A percentile compares a stretch with the other conserved stretches of the same genome.
Conservation (phyloP, 768 basidiomycete genomes). For the Amyloporia xantha region DNA sequence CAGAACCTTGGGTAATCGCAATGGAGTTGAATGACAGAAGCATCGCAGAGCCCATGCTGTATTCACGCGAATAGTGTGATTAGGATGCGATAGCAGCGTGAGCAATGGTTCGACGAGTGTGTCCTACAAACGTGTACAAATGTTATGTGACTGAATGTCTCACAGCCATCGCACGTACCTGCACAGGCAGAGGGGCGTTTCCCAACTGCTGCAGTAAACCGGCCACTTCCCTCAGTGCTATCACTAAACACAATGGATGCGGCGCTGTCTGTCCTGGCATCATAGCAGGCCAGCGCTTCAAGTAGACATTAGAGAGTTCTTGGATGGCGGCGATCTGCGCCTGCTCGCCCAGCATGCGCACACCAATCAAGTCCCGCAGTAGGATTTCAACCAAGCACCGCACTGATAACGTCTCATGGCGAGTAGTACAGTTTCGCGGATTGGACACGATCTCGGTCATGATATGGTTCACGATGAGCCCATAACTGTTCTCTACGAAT, state of each 20-base stretch:
- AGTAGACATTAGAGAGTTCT: constrained; percentile 73
- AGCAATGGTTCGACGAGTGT: constrained; percentile 80
- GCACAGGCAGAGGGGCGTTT: constrained; percentile 84
- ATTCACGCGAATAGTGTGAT: constrained; percentile 78
- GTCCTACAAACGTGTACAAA: constrained; percentile 35
- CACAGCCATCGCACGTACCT: too few species aligned
- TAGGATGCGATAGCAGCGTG: constrained; percentile 81
- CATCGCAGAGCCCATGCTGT: constrained; percentile 85
- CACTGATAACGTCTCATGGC: constrained; percentile 70
- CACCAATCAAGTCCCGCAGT: constrained; percentile 80
- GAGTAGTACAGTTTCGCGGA: constrained; percentile 43
- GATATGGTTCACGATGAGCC: constrained; percentile 71
- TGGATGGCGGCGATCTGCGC: constrained; percentile 89
- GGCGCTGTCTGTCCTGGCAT: constrained; percentile 81
- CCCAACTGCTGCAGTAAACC: constrained; percentile 85
- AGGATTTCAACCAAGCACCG: constrained; percentile 71
- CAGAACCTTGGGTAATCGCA: constrained; percentile 75
- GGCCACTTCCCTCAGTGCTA: constrained; percentile 78
- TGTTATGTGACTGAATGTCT: too few species aligned
- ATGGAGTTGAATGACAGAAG: constrained; percentile 86
- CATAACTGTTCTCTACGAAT: constrained; percentile 82
- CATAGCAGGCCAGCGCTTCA: constrained; percentile 90
- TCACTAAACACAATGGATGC: constrained; percentile 55
- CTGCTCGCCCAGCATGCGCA: constrained; percentile 86
- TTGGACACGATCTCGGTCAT: constrained; percentile 69